A percentile compares a stretch with the other conserved stretches of the same genome.
Conservation (phyloP, 2,329 filamentous ascomycete genomes). For the Trichoderma sp. region DNA sequence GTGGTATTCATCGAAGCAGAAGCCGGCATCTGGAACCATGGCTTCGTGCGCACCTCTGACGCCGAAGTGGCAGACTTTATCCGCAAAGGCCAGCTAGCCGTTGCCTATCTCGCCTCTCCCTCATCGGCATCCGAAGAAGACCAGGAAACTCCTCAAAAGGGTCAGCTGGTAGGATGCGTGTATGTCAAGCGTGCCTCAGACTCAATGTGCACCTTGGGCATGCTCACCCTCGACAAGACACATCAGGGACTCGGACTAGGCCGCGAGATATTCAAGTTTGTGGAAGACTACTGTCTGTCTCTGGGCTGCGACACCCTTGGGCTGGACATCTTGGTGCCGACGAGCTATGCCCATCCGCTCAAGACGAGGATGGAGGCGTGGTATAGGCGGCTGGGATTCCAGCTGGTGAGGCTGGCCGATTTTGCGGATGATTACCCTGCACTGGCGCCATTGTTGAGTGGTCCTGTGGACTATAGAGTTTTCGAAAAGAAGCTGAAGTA, state of each 20-base stretch:
- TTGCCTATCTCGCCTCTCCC: conserved; percentile 24
- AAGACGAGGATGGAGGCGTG: conserved; percentile 31
- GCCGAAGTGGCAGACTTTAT: conserved; percentile 27
- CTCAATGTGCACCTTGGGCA: conserved; percentile 29
- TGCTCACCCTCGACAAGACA: conserved; percentile 29
- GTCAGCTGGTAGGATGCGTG: conserved; percentile 29
- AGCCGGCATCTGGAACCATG: conserved; percentile 28
- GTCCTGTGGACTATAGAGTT: conserved; percentile 30
- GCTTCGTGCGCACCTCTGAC: conserved; percentile 29
- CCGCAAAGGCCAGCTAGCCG: conserved; percentile 26
- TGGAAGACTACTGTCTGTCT: conserved; percentile 29
- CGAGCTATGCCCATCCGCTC: conserved; percentile 27
- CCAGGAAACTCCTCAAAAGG: not conserved
- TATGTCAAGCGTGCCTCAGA: conserved; percentile 26
- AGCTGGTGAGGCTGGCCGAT: conserved; percentile 27
- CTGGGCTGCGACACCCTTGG: conserved; percentile 31
- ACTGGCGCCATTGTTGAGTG: conserved; percentile 28
- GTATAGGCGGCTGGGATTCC: conserved; percentile 33
- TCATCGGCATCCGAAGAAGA: not conserved
- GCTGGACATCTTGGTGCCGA: conserved; percentile 31
- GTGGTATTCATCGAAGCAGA: conserved; percentile 29
- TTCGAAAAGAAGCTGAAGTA: conserved; percentile 30
- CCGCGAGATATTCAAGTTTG: conserved; percentile 28
- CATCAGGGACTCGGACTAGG: conserved; percentile 29
- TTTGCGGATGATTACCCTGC: conserved; percentile 32